phyloP scores from a whole-genome alignment of 352 stramenopile genomes.

The Phytopythium kandeliae region DNA sequence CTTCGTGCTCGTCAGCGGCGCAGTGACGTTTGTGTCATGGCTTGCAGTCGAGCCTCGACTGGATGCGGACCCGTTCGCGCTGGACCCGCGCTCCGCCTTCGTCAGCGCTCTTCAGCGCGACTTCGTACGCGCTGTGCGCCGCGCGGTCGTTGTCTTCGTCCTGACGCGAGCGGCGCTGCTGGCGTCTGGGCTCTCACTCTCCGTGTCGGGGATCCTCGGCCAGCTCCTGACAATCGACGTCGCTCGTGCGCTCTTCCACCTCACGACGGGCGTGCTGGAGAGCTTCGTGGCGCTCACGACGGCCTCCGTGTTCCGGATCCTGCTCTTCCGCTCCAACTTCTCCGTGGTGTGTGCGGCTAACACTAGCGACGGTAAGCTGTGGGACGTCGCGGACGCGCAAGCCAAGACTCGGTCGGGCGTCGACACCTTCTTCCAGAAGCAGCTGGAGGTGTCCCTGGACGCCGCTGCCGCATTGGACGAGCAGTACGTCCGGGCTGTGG shows the following conservation, averaged over 20 bases:
- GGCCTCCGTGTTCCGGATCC: constrained; percentile 40
- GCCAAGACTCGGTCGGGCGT: constrained; percentile 10
- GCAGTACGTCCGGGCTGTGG: constrained; percentile 32
- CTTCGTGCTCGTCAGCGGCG: constrained; percentile 30
- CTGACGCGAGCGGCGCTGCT: constrained; percentile 9
- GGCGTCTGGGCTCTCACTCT: constrained; percentile 16
- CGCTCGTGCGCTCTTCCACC: constrained; percentile 28
- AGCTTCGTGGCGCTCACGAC: constrained; percentile 35
- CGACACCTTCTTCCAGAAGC: constrained; percentile 9
- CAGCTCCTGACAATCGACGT: constrained; percentile 15
- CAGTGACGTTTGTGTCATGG: constrained; percentile 41
- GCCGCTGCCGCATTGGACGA: constrained; percentile 26
- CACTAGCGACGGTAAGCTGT: constrained; percentile 21
- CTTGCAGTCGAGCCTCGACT: constrained; percentile 35
- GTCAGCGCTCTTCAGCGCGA: constrained; percentile 28
- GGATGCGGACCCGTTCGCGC: constrained; percentile 38
- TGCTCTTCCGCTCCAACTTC: constrained; percentile 43
- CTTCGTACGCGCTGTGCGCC: constrained; percentile 34
- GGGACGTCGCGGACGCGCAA: constrained; percentile 16
- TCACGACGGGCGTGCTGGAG: constrained; percentile 39
- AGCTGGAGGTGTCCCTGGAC: constrained; percentile 21
- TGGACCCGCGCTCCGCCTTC: constrained; percentile 38
- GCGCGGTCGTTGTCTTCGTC: constrained; percentile 33
- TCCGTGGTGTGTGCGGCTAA: constrained; percentile 15
- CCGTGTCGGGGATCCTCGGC: constrained; percentile 9